Percentiles rank a stretch among this genome's conserved stretches.
Conservation (phyloP, 805 yeast genomes). For the Blastobotrys peoriensis region DNA sequence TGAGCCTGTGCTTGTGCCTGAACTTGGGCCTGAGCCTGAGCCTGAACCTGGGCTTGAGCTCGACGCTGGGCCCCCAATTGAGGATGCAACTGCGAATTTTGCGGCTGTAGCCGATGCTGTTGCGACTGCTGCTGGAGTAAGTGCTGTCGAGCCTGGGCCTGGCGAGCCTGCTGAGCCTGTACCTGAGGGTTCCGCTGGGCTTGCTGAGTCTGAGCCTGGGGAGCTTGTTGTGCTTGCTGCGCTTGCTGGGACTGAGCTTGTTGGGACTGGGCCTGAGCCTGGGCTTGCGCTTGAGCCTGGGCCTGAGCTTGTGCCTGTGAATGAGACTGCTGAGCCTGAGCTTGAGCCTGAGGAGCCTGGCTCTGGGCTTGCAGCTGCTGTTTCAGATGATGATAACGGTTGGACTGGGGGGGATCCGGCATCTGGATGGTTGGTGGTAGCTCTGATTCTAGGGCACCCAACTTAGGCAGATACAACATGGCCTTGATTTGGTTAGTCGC, state of each 20-base stretch:
- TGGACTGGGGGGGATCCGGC: conserved; percentile 17
- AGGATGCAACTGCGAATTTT: too few relatives aligned
- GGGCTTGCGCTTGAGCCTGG: conserved; percentile 6
- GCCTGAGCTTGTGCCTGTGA: conserved; percentile 10
- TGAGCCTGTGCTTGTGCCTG: too few relatives aligned
- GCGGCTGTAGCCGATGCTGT: too few relatives aligned
- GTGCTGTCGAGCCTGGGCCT: too few relatives aligned
- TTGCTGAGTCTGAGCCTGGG: neutral
- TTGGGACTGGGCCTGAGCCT: conserved; percentile 7
- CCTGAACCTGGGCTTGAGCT: too few relatives aligned
- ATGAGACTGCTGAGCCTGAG: conserved; percentile 5
- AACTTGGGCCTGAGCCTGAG: too few relatives aligned
- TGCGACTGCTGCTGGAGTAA: neutral
- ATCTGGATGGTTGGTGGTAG: conserved; percentile 12
- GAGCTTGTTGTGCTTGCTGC: conserved; percentile 4
- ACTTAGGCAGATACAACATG: conserved; percentile 3
- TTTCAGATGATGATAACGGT: conserved; percentile 1
- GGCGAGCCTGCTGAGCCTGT: too few relatives aligned
- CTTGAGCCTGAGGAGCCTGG: conserved; percentile 36
- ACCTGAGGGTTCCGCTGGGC: neutral
- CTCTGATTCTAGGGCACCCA: conserved; percentile 17
- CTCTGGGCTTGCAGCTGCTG: conserved; percentile 7
- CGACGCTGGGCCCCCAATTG: too few relatives aligned
- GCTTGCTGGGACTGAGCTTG: conserved; percentile 7
- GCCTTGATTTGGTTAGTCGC: conserved; percentile 4